Evolutionary conservation across 106 monocot species (phyloP).

Genomic region (Triglochin maritima): DNA sequence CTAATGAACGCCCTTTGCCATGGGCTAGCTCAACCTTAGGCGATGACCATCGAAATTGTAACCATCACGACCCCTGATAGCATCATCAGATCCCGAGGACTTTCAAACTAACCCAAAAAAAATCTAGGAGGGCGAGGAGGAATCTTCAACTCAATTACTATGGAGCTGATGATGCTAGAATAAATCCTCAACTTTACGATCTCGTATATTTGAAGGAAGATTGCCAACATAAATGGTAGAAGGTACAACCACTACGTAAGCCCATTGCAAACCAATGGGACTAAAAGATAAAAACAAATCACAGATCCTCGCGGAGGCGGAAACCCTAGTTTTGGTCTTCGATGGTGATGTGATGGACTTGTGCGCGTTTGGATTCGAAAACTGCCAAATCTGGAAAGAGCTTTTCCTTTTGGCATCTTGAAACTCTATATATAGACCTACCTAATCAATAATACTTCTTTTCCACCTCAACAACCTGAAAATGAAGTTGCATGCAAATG

Average conservation of each 20-base stretch:
- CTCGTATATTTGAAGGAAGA: conserved; percentile 63
- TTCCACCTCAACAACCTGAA: no score
- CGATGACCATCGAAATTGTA: conserved; percentile 60
- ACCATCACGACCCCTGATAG: conserved; percentile 64
- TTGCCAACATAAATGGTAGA: conserved; percentile 84
- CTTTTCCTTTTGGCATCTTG: no score
- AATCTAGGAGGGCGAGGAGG: conserved; percentile 87
- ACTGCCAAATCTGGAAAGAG: no score
- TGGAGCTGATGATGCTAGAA: conserved; percentile 20
- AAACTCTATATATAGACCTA: no score
- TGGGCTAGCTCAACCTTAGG: conserved; percentile 71
- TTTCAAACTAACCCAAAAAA: conserved; percentile 84
- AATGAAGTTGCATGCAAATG: no score
- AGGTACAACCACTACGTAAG: conserved; percentile 41
- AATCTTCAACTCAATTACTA: conserved; percentile 65
- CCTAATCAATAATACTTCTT: no score
- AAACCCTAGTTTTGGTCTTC: no score
- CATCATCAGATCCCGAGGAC: conserved; percentile 70
- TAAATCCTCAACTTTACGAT: conserved; percentile 68
- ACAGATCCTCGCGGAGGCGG: no score
- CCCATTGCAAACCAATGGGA: conserved; percentile 25
- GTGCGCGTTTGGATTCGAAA: no score
- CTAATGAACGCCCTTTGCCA: conserved; percentile 51
- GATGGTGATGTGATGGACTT: no score
- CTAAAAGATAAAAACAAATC: no score